These are phyloP conservation scores for Picea abies DNA, from an alignment of 83 land plant genomes.

Conservation along the genomic window DNA sequence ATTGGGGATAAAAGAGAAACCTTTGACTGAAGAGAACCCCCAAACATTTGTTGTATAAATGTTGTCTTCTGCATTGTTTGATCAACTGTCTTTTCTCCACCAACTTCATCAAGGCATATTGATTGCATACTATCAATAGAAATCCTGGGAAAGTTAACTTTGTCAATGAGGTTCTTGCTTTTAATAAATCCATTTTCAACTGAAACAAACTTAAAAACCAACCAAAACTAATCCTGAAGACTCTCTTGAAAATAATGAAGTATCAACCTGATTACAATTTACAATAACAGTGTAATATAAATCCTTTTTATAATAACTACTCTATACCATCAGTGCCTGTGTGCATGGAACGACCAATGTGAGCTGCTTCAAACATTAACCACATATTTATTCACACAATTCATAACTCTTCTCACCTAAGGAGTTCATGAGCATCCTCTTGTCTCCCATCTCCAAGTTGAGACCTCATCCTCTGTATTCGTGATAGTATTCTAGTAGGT, in stretches of 20 bases:
- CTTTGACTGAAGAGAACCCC: conserved; percentile 77
- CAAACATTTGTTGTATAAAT: conserved; percentile 76
- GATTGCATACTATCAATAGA: conserved; percentile 84
- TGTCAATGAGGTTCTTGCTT: not conserved
- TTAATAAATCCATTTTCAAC: not conserved
- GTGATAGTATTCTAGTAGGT: conserved; percentile 63
- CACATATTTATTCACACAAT: not conserved
- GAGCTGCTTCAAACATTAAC: not conserved
- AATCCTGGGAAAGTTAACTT: conserved; percentile 40
- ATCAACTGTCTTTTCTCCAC: conserved; percentile 73
- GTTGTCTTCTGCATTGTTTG: conserved; percentile 70
- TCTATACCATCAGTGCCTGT: not conserved
- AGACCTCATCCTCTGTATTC: conserved; percentile 60
- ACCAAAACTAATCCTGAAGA: not conserved
- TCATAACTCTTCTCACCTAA: conserved; percentile 49
- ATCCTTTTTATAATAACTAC: not conserved
- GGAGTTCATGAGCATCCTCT: conserved; percentile 96
- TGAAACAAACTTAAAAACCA: not conserved
- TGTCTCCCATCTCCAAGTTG: conserved; percentile 86
- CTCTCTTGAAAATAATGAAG: not conserved
- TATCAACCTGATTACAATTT: not conserved
- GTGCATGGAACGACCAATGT: not conserved
- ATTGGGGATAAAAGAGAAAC: conserved; percentile 21
- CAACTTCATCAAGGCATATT: conserved; percentile 68
- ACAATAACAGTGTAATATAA: not conserved